Evolutionary conservation across 306 rosid genomes (phyloP).

Genomic region (Begonia masoniana): DNA sequence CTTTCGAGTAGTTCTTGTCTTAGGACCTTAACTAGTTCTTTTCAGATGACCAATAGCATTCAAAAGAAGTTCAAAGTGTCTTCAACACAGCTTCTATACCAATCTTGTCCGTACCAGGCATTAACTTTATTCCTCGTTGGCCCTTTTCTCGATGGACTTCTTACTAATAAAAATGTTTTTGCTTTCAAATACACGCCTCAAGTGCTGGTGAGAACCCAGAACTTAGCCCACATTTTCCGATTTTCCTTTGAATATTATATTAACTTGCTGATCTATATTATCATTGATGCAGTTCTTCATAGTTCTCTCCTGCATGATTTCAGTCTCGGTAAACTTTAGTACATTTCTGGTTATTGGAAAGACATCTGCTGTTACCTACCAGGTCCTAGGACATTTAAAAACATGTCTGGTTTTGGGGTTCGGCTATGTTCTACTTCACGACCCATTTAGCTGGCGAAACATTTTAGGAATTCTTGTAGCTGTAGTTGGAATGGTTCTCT

Average conservation of each 20-base stretch:
- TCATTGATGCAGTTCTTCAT: too few relatives aligned
- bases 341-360: constrained; percentile 88
- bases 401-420: constrained; percentile 88
- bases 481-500: constrained; percentile 72
- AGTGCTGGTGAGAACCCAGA: constrained; percentile 67
- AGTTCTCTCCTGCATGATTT: constrained; percentile 42
- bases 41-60: constrained; percentile 95
- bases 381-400: constrained; percentile 94
- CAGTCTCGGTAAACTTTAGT: constrained; percentile 93
- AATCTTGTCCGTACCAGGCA: constrained; percentile 54
- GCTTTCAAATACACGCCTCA: constrained; percentile 73
- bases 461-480: constrained; percentile 74
- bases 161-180: constrained; percentile 69
- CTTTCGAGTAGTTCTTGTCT: too few relatives aligned
- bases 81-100: constrained; percentile 90
- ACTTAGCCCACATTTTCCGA: too few relatives aligned
- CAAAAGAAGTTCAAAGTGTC: constrained; percentile 93
- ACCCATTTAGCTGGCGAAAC: constrained; percentile 92
- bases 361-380: constrained; percentile 90
- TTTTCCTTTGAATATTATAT: too few relatives aligned
- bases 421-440: constrained; percentile 73
- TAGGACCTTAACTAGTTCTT: constrained; percentile 40
- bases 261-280: too few relatives aligned
- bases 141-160: constrained; percentile 71
- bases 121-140: constrained; percentile 72